Evolutionary conservation across 805 yeast genomes (phyloP).

Genomic region (Millerago galiae): DNA sequence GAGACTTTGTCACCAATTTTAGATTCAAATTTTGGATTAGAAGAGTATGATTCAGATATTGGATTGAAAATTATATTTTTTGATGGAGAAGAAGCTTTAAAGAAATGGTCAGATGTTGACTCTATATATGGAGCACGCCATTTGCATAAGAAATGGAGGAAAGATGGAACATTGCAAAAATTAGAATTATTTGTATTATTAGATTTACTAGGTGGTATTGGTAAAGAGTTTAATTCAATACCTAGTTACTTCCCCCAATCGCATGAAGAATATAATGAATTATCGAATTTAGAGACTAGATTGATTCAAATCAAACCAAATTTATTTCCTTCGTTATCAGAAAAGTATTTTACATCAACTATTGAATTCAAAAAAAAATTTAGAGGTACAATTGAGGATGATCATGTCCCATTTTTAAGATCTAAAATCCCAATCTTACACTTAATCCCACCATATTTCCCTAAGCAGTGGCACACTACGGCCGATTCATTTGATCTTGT

Average conservation of each 20-base stretch:
- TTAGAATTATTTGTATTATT: conserved; percentile 43
- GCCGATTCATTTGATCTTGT: conserved; percentile 40
- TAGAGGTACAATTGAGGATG: conserved; percentile 35
- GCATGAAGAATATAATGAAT: conserved; percentile 28
- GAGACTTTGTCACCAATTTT: conserved; percentile 13
- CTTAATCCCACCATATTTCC: conserved; percentile 47
- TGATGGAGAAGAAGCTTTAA: conserved; percentile 60
- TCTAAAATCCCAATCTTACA: conserved; percentile 45
- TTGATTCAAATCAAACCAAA: conserved; percentile 9
- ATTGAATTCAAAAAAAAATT: conserved; percentile 8
- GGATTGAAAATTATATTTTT: conserved; percentile 47
- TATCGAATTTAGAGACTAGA: conserved; percentile 31
- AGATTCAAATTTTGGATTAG: conserved; percentile 11
- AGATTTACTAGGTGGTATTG: conserved; percentile 42
- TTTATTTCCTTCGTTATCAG: background rate
- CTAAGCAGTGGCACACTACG: conserved; percentile 45
- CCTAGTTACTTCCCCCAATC: conserved; percentile 41
- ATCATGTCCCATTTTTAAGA: conserved; percentile 45
- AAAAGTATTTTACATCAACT: conserved; percentile 12
- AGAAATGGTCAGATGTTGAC: conserved; percentile 43
- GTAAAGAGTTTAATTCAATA: conserved; percentile 14
- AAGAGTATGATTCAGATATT: conserved; percentile 11
- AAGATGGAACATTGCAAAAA: conserved; percentile 20
- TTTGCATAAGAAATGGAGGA: conserved; percentile 35
- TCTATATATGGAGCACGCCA: conserved; percentile 52